Conservation (phyloP, 2,329 filamentous ascomycete genomes). For the Stagonosporopsis tanaceti region DNA sequence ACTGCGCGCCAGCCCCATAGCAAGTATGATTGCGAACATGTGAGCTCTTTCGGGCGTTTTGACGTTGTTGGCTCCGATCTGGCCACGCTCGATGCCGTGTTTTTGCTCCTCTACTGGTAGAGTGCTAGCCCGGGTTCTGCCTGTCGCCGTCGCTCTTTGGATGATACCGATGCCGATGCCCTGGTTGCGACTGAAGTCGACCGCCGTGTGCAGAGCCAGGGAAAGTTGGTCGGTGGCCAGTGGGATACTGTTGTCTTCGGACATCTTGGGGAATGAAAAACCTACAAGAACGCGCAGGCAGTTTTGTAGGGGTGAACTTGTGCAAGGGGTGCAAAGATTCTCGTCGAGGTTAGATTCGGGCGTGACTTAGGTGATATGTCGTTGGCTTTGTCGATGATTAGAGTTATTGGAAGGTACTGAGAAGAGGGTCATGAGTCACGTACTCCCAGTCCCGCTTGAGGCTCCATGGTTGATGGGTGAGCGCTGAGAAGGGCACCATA, state of each 20-base stretch:
- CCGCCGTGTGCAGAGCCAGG: conserved; percentile 18
- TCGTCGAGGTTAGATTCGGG: conserved; percentile 46
- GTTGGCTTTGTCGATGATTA: conserved; percentile 42
- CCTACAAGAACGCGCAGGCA: conserved; percentile 1
- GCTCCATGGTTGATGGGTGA: background rate
- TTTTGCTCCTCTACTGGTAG: no score
- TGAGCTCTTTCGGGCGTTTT: no score
- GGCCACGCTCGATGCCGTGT: no score
- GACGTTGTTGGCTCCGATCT: no score
- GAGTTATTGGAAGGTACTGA: background rate
- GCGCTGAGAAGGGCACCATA: no score
- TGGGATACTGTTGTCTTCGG: conserved; percentile 1
- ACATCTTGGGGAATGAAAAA: conserved; percentile 1
- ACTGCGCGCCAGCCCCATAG: no score
- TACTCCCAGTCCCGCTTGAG: conserved; percentile 1
- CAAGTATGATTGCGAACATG: no score
- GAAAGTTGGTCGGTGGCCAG: conserved; percentile 5
- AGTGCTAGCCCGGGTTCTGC: no score
- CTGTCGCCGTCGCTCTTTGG: no score
- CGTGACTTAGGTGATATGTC: conserved; percentile 57
- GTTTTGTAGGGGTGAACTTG: background rate
- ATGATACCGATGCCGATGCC: conserved; percentile 20
- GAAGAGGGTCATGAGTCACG: conserved; percentile 1
- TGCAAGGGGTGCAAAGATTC: background rate
- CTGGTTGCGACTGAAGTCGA: conserved; percentile 12